These are phyloP conservation scores for Sporodiniella umbellata DNA, from an alignment of 371 early-diverging fungal genomes.

Conservation along the genomic window DNA sequence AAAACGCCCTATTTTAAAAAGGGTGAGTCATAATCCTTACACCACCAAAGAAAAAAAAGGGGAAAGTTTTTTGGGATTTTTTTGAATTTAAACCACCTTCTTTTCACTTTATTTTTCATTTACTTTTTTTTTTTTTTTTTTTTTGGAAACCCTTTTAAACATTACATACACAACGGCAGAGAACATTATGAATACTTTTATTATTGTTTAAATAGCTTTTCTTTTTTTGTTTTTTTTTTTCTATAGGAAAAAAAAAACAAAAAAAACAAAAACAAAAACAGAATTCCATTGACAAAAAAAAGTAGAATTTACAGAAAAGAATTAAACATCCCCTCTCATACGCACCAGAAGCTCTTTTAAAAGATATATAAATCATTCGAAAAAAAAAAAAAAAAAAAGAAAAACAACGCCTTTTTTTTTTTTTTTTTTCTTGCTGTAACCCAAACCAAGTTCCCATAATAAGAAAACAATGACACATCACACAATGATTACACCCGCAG, in stretches of 20 bases:
- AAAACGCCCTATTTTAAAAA: background rate
- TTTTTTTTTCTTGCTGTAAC: background rate
- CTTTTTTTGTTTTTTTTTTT: background rate
- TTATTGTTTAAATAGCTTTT: constrained; percentile 1
- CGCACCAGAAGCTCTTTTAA: no score
- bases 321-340: background rate
- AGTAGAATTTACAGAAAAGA: background rate
- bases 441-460: background rate
- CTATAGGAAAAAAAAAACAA: background rate
- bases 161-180: no score
- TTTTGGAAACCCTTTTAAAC: background rate
- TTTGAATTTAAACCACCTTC: background rate
- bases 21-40: background rate
- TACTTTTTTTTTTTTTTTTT: background rate
- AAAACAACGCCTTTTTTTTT: background rate
- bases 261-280: background rate
- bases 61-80: background rate
- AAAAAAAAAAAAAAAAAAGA: background rate
- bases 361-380: no score
- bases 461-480: constrained; percentile 11
- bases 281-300: no score
- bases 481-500: constrained; percentile 17
- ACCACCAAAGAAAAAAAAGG: background rate
- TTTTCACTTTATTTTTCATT: background rate
- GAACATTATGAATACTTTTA: background rate